Conservation (phyloP, 306 rosid species). For the Vigna trinervia region DNA sequence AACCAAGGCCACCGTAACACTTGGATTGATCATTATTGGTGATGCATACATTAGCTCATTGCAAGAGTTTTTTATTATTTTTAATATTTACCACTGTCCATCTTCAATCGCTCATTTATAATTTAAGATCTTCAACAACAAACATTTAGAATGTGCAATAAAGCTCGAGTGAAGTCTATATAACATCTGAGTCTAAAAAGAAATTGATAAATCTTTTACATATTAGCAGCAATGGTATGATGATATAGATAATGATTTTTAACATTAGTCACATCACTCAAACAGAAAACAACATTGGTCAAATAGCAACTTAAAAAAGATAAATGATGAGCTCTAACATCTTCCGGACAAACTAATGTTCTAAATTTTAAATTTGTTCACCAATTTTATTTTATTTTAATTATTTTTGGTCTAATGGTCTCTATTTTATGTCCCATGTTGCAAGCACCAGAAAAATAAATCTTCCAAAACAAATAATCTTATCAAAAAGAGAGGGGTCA, state of each 20-base stretch:
- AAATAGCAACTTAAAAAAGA: constrained; percentile 1
- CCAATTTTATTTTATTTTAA: neutral
- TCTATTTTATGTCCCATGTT: neutral
- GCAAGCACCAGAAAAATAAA: constrained; percentile 11
- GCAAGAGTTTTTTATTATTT: neutral
- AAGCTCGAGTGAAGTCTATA: neutral
- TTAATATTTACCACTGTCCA: constrained; percentile 12
- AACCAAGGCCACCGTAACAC: neutral
- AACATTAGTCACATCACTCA: constrained; percentile 5
- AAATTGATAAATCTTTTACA: constrained; percentile 21
- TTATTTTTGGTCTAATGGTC: neutral
- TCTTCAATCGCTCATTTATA: neutral
- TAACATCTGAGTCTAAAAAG: neutral
- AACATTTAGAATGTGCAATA: constrained; percentile 2
- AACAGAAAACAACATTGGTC: neutral
- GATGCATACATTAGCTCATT: neutral
- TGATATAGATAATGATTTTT: neutral
- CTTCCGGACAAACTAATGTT: neutral
- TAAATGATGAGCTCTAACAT: neutral
- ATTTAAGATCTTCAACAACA: constrained; percentile 13
- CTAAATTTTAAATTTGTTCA: neutral
- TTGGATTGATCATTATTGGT: neutral
- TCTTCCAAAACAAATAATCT: neutral
- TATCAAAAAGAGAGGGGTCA: constrained; percentile 10
- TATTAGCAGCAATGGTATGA: neutral